Evolutionary conservation across 495 filamentous ascomycete genomes (phyloP).

Genomic region (Penicillium cinerascens): DNA sequence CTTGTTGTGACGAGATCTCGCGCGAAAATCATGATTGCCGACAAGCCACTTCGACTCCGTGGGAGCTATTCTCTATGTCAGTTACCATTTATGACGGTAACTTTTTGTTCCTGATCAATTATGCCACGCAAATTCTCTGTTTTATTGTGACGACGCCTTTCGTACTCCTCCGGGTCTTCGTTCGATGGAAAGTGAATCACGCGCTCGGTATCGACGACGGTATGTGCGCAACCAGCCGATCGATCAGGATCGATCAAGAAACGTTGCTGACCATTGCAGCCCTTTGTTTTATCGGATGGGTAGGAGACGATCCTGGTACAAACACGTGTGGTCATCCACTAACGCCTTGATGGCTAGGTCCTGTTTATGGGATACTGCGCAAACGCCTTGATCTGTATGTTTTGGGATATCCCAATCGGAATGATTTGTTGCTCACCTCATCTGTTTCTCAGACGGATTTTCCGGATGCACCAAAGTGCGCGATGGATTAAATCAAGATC

Average conservation of each 20-base stretch:
- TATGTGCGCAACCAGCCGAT: constrained; percentile 5
- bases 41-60: neutral
- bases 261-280: too few species aligned
- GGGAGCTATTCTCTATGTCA: neutral
- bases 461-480: too few species aligned
- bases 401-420: too few species aligned
- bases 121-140: constrained; percentile 13
- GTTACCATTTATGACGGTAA: constrained; percentile 3
- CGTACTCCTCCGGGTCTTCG: constrained; percentile 4
- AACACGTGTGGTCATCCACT: too few species aligned
- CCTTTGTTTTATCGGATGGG: too few species aligned
- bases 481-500: too few species aligned
- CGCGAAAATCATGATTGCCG: neutral
- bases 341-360: too few species aligned
- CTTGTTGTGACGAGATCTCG: neutral
- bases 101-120: constrained; percentile 6
- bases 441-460: too few species aligned
- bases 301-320: too few species aligned
- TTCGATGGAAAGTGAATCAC: constrained; percentile 8
- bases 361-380: too few species aligned
- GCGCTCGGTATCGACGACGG: constrained; percentile 10
- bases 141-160: constrained; percentile 7
- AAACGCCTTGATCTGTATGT: too few species aligned
- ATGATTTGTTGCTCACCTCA: too few species aligned
- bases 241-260: neutral